Percentiles rank a stretch among this genome's conserved stretches.
Evolutionary conservation across 306 rosid genomes (phyloP).

Genomic region (Vigna mungo): DNA sequence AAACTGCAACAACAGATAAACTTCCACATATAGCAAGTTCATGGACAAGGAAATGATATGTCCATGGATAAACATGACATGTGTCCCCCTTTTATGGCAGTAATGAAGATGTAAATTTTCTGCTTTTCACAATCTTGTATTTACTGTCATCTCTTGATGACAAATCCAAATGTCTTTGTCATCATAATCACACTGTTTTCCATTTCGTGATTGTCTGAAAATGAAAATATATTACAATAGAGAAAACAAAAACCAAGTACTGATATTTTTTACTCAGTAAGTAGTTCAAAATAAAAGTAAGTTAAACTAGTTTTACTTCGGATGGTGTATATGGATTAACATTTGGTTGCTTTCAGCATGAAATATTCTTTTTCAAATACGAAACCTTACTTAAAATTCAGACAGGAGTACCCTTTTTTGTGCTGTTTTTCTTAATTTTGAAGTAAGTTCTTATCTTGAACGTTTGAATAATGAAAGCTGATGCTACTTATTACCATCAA

Average conservation of each 20-base stretch:
- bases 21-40: conserved; percentile 17
- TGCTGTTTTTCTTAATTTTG: no score
- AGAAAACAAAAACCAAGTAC: not conserved
- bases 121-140: conserved; percentile 32
- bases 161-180: conserved; percentile 35
- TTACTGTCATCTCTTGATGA: conserved; percentile 9
- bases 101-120: conserved; percentile 56
- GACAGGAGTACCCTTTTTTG: no score
- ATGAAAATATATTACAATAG: not conserved
- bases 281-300: not conserved
- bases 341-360: not conserved
- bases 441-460: not conserved
- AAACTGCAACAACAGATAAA: conserved; percentile 64
- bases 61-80: conserved; percentile 44
- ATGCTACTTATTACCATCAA: no score
- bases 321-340: no score
- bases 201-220: not conserved
- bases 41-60: conserved; percentile 42
- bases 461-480: not conserved
- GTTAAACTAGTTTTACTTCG: no score
- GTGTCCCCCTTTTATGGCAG: conserved; percentile 45
- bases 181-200: conserved; percentile 21
- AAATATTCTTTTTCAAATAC: no score
- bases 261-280: not conserved
- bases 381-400: no score